Evolutionary conservation across 2,329 filamentous ascomycete genomes (phyloP), one percentile per base, ranked within the genome.

Genomic region (Berkeleyomyces rouxiae): DNA sequence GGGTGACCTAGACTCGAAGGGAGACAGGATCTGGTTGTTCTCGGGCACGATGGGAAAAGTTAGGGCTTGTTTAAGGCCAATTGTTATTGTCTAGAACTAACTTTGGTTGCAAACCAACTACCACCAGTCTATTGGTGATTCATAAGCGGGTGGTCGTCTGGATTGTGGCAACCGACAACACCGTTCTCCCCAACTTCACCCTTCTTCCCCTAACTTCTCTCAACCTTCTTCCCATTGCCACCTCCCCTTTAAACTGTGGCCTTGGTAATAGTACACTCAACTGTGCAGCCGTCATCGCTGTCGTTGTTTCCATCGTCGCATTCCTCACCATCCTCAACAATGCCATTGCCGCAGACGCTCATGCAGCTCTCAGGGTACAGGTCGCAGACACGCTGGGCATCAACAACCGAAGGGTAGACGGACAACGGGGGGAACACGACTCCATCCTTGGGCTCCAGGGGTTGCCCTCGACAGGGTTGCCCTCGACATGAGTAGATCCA

Each of bases 231-330:
- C n/a, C n/a, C n/a, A n/a, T n/a, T n/a, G n/a, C n/a, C n/a, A n/a
- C n/a, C n/a, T n/a, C n/a, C n/a, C n/a, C n/a, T n/a, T n/a, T n/a
- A n/a, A n/a, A n/a, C n/a, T n/a, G n/a, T n/a, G n/a, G n/a, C n/a
- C n/a, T n/a, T n/a, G n/a, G n/a, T n/a, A 51, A 47, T 10, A 53
- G 10, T 58, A 42, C 60, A 65, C n/a, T 16, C 11, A 4, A 40
- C 23, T 13, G 39, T 62, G 23, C 61, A 65, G 13, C 63, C 57
- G 9, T 62, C 47, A 11, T 13, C 55, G 5, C 6, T 11, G 13
- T 60, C 42, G 7, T 51, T 57, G 16, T 65, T 55, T 11, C 58
- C 63, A 51, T 62, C 60, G 36, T 62, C 23, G 31, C 58, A 65
- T 37, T 65, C 43, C 33, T 65, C 61, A 1, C 51, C 62, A 10